Base-by-base conservation (phyloP, 2,329 filamentous ascomycete genomes). In the Curvularia spicifera region DNA sequence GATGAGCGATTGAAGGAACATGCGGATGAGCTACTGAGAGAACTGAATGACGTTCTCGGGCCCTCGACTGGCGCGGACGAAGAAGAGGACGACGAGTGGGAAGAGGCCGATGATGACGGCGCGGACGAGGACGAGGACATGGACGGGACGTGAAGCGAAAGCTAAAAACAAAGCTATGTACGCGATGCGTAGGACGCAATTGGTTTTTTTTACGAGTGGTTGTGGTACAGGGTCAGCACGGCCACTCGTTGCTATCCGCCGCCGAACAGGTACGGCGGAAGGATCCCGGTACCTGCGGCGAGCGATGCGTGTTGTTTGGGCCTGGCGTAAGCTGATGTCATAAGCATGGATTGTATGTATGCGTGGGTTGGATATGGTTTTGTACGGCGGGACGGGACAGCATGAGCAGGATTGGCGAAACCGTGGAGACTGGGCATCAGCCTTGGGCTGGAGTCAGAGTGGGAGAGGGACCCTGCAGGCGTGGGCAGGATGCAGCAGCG, bases 1-100 rank as follows among this genome's bases (percentile, higher is more conserved):
- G 91, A 96, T 66, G 89, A 92, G 60, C 82, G 89, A 63, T 80
- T 96, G 26, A 87, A 87, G 51, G 87, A 90, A 59, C 91, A 96
- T 73, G 88, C 90, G 0, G 80, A 84, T 58, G 91, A 95, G 79
- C 81, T 96, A 44, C 78, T 92, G 43, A 80, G 81, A 47, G 73
- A 70, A 35, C 70, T 83, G 44, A 77, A 82, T 63, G 70, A 72
- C 57, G 71, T 77, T 12, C 67, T 84, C 47, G 82, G 81, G 24
- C 78, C 79, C 20, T 73, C 77, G 42, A 71, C 70, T 1, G 76
- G 76, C 20, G 78, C 78, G 15, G 78, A 79, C 26, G 78, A 79
- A 31, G 79, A 79, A 18, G 77, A 78, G 37, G 78, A 78, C 46
- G 78, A 76, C 22, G 77, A 78, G 7, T 78, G 76, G 46, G 76